Percentiles rank a stretch among this genome's conserved stretches.
phyloP scores from a whole-genome alignment of 2,329 filamentous ascomycete species.

The Dendryphion nanum region DNA sequence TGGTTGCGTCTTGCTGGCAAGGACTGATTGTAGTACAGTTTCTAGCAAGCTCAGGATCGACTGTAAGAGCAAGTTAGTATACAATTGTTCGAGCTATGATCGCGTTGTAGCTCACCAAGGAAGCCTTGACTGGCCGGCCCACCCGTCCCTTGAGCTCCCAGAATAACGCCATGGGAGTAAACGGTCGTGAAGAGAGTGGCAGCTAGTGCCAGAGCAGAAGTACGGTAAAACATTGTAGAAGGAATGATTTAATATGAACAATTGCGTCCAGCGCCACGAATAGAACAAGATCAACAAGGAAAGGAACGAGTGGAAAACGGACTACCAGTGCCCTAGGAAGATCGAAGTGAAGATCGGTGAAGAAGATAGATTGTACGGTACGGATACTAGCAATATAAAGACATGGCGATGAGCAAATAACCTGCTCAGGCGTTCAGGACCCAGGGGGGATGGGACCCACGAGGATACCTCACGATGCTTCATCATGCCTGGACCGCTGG shows the following conservation, averaged over 20 bases:
- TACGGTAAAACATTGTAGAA: conserved; percentile 22
- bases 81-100: neutral
- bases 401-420: too few relatives aligned
- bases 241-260: neutral
- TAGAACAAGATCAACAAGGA: neutral
- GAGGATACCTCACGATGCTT: too few relatives aligned
- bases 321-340: too few relatives aligned
- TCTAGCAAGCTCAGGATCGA: conserved; percentile 32
- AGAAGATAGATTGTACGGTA: too few relatives aligned
- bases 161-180: conserved; percentile 31
- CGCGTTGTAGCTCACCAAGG: conserved; percentile 13
- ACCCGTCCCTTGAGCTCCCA: conserved; percentile 25
- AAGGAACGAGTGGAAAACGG: neutral
- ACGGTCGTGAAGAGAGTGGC: conserved; percentile 26
- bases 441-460: too few relatives aligned
- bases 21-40: conserved; percentile 39
- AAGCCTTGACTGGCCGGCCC: conserved; percentile 32
- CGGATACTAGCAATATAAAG: too few relatives aligned
- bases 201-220: conserved; percentile 27
- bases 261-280: neutral
- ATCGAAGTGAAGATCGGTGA: too few relatives aligned
- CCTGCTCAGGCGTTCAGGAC: too few relatives aligned
- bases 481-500: too few relatives aligned
- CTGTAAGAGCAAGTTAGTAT: conserved; percentile 9
- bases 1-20: conserved; percentile 38